A percentile compares a stretch with the other conserved stretches of the same genome.
Conservation (phyloP, 2,329 filamentous ascomycete species). For the Trichoderma breve region DNA sequence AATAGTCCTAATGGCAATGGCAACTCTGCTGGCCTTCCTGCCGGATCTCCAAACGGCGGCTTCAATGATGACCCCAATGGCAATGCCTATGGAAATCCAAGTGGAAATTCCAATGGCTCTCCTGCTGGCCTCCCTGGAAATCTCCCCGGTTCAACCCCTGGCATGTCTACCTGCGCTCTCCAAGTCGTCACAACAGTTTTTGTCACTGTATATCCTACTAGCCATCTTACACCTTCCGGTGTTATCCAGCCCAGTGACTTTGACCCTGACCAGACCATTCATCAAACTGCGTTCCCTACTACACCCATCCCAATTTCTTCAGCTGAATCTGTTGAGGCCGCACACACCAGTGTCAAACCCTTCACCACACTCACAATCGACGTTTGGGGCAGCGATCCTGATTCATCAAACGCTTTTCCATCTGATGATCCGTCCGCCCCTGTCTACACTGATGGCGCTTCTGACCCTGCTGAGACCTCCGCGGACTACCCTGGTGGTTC, state of each 20-base stretch:
- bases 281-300: slow-evolving; percentile 27
- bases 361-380: slow-evolving; percentile 40
- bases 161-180: slow-evolving; percentile 39
- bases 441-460: slow-evolving; percentile 20
- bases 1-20: neutral
- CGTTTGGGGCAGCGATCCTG: slow-evolving; percentile 31
- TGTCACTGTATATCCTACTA: slow-evolving; percentile 44
- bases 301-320: slow-evolving; percentile 30
- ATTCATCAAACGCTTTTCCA: slow-evolving; percentile 20
- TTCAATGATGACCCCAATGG: neutral
- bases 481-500: slow-evolving; percentile 17
- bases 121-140: slow-evolving; percentile 9
- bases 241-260: slow-evolving; percentile 15
- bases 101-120: neutral
- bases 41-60: slow-evolving; percentile 9
- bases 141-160: slow-evolving; percentile 22
- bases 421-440: slow-evolving; percentile 22
- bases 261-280: slow-evolving; percentile 25
- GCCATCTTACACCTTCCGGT: slow-evolving; percentile 23
- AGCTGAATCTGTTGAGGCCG: slow-evolving; percentile 21
- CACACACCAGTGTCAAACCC: slow-evolving; percentile 26
- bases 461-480: slow-evolving; percentile 24
- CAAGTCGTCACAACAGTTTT: slow-evolving; percentile 46
- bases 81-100: slow-evolving; percentile 3
- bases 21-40: slow-evolving; percentile 7